A percentile compares a stretch with the other conserved stretches of the same genome.
Conservation (phyloP, 2,329 filamentous ascomycete genomes). For the Cladophialophora yegresii region DNA sequence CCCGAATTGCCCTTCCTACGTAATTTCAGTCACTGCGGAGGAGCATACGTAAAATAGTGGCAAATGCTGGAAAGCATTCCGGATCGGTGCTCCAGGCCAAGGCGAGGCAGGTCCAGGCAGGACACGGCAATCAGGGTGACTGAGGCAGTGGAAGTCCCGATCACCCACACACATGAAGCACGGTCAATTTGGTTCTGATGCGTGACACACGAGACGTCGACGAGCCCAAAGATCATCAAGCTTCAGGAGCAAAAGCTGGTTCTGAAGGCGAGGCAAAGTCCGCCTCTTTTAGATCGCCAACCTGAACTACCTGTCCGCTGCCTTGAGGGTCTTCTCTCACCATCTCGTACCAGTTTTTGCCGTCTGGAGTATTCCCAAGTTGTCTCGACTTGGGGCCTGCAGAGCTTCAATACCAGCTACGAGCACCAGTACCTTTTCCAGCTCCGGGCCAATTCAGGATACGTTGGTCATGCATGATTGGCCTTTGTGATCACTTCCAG, state of each 20-base stretch:
- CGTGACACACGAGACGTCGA: slow-evolving; percentile 1
- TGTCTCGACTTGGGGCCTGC: background rate
- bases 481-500: background rate
- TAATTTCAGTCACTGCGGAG: slow-evolving; percentile 6
- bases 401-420: background rate
- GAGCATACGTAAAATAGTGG: background rate
- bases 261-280: background rate
- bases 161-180: background rate
- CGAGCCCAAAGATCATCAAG: background rate
- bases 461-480: background rate
- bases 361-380: background rate
- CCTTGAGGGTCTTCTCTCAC: background rate
- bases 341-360: background rate
- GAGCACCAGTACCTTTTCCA: background rate
- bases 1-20: background rate
- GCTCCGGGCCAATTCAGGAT: background rate
- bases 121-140: background rate
- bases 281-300: background rate
- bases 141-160: background rate
- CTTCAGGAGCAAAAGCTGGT: background rate
- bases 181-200: background rate
- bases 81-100: background rate
- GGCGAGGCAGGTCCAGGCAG: too few relatives aligned
- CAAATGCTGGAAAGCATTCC: background rate
- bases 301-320: background rate